phyloP scores from a whole-genome alignment of 768 basidiomycete species.

The Agaricus bisporus region DNA sequence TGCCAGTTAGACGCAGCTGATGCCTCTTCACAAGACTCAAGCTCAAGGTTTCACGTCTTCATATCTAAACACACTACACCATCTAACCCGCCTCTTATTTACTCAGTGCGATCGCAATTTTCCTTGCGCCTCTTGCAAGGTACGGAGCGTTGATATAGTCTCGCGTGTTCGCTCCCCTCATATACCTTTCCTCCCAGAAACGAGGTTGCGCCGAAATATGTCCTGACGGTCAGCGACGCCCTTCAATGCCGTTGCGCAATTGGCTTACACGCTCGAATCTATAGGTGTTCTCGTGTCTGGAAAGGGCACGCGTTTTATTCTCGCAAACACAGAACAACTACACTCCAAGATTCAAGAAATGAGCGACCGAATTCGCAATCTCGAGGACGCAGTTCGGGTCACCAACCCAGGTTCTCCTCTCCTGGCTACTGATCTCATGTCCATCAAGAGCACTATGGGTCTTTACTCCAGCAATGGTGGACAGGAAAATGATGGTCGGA shows the following conservation, averaged over 20 bases:
- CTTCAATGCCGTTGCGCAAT: not conserved
- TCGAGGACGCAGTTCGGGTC: slow-evolving; percentile 47
- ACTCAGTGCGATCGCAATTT: slow-evolving; percentile 45
- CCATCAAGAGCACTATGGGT: slow-evolving; percentile 52
- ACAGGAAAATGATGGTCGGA: slow-evolving; percentile 1
- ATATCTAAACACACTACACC: slow-evolving; percentile 4
- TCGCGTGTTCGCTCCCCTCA: not conserved
- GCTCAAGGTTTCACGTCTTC: slow-evolving; percentile 44
- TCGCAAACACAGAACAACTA: slow-evolving; percentile 62
- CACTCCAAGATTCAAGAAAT: slow-evolving; percentile 62
- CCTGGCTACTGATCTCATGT: slow-evolving; percentile 39
- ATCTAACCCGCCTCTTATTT: slow-evolving; percentile 7
- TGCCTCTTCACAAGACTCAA: slow-evolving; percentile 34
- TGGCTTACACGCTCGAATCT: not conserved
- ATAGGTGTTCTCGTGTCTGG: slow-evolving; percentile 60
- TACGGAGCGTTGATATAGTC: slow-evolving; percentile 9
- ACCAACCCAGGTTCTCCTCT: slow-evolving; percentile 40
- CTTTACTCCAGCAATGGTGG: slow-evolving; percentile 30
- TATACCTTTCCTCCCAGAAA: slow-evolving; percentile 30
- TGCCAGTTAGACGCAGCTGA: slow-evolving; percentile 7
- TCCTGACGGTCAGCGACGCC: slow-evolving; percentile 43
- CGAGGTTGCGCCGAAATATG: slow-evolving; percentile 64
- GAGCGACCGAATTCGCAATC: slow-evolving; percentile 57
- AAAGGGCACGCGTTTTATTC: slow-evolving; percentile 61
- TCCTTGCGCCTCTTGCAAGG: slow-evolving; percentile 42